Evolutionary conservation across 306 rosid species (phyloP).

Genomic region (Cucumis sativus): Cucumber_9930_V3 NC_026656.2:2393001-2393500

Average conservation of each 20-base stretch:
- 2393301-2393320: not conserved
- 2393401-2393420: too few relatives aligned
- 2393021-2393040: not conserved
- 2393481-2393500: too few relatives aligned
- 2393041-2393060: not conserved
- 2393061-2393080: not conserved
- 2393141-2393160: not conserved
- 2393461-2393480: too few relatives aligned
- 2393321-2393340: not conserved
- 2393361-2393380: too few relatives aligned
- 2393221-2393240: not conserved
- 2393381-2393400: too few relatives aligned
- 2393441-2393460: too few relatives aligned
- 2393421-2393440: too few relatives aligned
- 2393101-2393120: not conserved
- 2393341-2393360: not conserved
- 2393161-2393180: not conserved
- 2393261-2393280: not conserved
- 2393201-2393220: not conserved
- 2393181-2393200: not conserved
- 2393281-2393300: not conserved
- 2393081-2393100: not conserved
- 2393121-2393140: not conserved
- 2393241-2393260: not conserved
- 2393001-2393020: not conserved